These are phyloP conservation scores for Onygenales sp. DNA, from an alignment of 2,329 filamentous ascomycete species.

Conservation along the genomic window DNA sequence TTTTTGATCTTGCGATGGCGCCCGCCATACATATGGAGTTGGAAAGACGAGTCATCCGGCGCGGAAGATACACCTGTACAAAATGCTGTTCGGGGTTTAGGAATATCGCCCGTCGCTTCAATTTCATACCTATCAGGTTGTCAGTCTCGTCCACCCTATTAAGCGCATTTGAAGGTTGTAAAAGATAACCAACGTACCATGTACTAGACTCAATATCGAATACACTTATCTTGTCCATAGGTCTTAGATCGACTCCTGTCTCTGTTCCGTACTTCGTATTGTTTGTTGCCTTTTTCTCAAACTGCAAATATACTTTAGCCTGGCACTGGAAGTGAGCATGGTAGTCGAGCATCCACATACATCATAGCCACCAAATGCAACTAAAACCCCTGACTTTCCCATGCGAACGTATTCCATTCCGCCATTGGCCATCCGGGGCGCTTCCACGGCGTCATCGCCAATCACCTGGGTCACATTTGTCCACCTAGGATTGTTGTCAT, in stretches of 20 bases:
- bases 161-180: not conserved
- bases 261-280: not conserved
- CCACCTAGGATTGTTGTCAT: not conserved
- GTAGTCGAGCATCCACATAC: not conserved
- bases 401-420: constrained; percentile 5
- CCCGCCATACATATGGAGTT: constrained; percentile 4
- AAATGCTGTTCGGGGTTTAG: not conserved
- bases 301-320: not conserved
- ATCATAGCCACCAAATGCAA: constrained; percentile 6
- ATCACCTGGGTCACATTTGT: constrained; percentile 1
- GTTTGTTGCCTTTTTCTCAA: not conserved
- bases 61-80: constrained; percentile 2
- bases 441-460: not conserved
- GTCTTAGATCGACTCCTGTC: not conserved
- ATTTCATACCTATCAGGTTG: constrained; percentile 1
- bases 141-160: not conserved
- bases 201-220: constrained; percentile 4
- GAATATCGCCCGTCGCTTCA: constrained; percentile 2
- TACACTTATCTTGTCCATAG: constrained; percentile 1
- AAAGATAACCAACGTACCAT: not conserved
- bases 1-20: not conserved
- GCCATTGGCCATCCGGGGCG: constrained; percentile 1
- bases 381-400: constrained; percentile 1
- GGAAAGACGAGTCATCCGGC: constrained; percentile 1
- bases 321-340: not conserved